These are phyloP conservation scores for Phaseolus coccineus DNA, from an alignment of 331 rosid genomes.

Conservation along the genomic window DNA sequence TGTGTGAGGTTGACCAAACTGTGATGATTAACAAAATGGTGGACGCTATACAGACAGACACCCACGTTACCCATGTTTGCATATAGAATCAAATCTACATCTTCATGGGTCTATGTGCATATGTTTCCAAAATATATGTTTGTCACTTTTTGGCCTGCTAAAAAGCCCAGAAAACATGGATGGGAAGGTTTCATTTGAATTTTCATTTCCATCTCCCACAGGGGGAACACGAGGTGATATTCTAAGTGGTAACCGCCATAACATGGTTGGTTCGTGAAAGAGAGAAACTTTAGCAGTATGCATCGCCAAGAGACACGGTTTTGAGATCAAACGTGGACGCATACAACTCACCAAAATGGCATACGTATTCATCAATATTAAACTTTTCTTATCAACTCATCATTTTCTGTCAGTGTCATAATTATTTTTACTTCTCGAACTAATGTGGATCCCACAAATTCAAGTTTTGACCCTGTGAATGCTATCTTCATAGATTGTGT, in stretches of 20 bases:
- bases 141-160: constrained; percentile 46
- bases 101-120: constrained; percentile 41
- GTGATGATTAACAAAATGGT: not conserved
- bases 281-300: not conserved
- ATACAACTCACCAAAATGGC: not conserved
- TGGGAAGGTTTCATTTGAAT: not conserved
- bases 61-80: constrained; percentile 59
- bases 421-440: not conserved
- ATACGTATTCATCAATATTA: not conserved
- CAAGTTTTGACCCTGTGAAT: not conserved
- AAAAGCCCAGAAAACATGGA: not conserved
- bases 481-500: not conserved
- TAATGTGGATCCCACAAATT: not conserved
- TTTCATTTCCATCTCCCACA: not conserved
- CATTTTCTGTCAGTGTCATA: not conserved
- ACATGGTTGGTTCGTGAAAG: not conserved
- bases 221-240: not conserved
- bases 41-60: constrained; percentile 37
- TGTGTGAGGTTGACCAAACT: constrained; percentile 31
- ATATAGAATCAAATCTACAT: constrained; percentile 8
- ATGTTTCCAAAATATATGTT: constrained; percentile 49
- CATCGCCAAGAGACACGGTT: constrained; percentile 32
- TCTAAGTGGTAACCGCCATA: constrained; percentile 10
- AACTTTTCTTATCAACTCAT: not conserved
- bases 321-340: not conserved